Base-by-base conservation (phyloP, 441 rosid species). In the Mallotus repandus region DNA sequence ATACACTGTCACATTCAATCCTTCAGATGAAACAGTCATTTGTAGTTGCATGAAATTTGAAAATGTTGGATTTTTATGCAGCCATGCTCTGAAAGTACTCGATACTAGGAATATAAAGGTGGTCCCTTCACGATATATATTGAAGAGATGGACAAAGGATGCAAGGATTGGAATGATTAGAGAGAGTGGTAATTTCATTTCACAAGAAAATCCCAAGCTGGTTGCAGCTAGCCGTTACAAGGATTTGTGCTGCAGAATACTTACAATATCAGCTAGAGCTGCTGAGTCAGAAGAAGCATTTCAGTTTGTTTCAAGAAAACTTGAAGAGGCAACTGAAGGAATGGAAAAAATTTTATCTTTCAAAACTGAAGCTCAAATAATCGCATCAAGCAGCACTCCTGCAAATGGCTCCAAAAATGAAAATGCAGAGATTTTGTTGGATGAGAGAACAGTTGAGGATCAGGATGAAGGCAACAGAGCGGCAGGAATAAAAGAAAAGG, bases 31-130 rank as follows among this genome's bases (percentile, higher is more conserved):
- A 13, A 19, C 56, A 3, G 63, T 57, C 52, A 45, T 19, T 35
- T 62, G 73, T 19, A 68, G 63, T 45, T 75, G 78, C 46, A 75
- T 29, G 73, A 68, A 75, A 61, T 68, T 75, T 68, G 78, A 75
- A 55, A 65, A 65, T 52, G 63, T 68, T 4, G 78, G 73, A 45
- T 55, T 75, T 68, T 50, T 75, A 8, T 75, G 78, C 14, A 14
- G 56, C 69, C 78, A 62, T 68, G 57, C 66, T 45, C 21, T 75
- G 38, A 75, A 75, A 75, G 66, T 74, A 48, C 71, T 74, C 49
- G 77, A 74, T 74, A 7, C 48, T 18, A 55, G 35, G 66, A 74
- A 63, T 16, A 74, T 63, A 67, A 63, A 60, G 73, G 49, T 75
- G 69, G 11, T 75, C 12, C 78, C 72, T 0, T 32, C 46, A 18